Conservation (phyloP, 2,329 filamentous ascomycete species). For the Claviceps arundinis region DNA sequence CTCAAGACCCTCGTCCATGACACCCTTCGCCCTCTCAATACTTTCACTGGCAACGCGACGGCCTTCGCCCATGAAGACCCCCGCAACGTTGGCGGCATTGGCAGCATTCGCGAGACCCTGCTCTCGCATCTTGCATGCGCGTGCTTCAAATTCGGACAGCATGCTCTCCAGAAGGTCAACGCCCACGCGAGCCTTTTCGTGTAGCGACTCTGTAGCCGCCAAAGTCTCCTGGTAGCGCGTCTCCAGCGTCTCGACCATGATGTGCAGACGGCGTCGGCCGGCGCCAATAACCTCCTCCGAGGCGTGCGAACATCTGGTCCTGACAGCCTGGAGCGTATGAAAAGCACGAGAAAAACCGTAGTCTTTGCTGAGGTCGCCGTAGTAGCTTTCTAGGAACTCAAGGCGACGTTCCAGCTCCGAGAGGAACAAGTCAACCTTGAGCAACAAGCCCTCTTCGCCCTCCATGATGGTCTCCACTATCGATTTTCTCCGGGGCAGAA, state of each 20-base stretch:
- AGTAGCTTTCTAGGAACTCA: conserved; percentile 81
- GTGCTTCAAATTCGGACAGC: conserved; percentile 70
- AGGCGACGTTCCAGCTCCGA: conserved; percentile 75
- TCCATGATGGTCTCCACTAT: conserved; percentile 49
- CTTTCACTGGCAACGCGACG: conserved; percentile 70
- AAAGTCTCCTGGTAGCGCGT: conserved; percentile 76
- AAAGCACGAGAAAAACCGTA: conserved; percentile 75
- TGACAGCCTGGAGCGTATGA: conserved; percentile 71
- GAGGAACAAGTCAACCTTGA: conserved; percentile 67
- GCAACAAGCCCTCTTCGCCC: conserved; percentile 45
- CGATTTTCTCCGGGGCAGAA: conserved; percentile 43
- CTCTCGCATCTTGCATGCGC: conserved; percentile 67
- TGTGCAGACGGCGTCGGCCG: conserved; percentile 67
- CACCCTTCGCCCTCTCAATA: conserved; percentile 58
- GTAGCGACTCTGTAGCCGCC: conserved; percentile 70
- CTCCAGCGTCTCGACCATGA: conserved; percentile 89
- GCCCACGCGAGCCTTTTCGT: conserved; percentile 81
- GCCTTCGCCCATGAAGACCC: conserved; percentile 62
- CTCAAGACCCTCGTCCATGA: conserved; percentile 70
- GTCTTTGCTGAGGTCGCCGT: conserved; percentile 73
- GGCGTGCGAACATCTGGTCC: conserved; percentile 76
- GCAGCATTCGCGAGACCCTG: conserved; percentile 55
- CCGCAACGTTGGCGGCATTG: conserved; percentile 51
- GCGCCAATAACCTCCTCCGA: conserved; percentile 84
- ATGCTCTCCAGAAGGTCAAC: conserved; percentile 78